A percentile compares a stretch with the other conserved stretches of the same genome.
Conservation (phyloP, 2,329 filamentous ascomycete species). For the Penicillium griseofulvum region DNA sequence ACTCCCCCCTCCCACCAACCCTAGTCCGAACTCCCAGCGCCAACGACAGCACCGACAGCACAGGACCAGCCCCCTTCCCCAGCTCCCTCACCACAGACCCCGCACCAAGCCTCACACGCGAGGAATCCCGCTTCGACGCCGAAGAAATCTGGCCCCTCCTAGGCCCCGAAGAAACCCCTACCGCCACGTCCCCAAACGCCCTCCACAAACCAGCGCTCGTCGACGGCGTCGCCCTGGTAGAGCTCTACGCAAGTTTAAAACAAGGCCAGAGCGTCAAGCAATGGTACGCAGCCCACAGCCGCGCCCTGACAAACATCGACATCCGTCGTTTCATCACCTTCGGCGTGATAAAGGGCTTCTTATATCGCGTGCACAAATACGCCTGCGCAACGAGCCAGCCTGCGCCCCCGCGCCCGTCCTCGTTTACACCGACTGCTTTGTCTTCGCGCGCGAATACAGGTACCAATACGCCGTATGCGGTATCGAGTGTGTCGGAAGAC, state of each 20-base stretch:
- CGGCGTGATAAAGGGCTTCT: slow-evolving; percentile 88
- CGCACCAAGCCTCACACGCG: slow-evolving; percentile 18
- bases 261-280: slow-evolving; percentile 82
- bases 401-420: slow-evolving; percentile 26
- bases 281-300: slow-evolving; percentile 76
- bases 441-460: slow-evolving; percentile 34
- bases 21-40: slow-evolving; percentile 14
- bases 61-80: slow-evolving; percentile 11
- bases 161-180: slow-evolving; percentile 24
- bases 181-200: slow-evolving; percentile 4
- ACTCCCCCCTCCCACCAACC: slow-evolving; percentile 16
- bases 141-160: slow-evolving; percentile 47
- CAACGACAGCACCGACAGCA: slow-evolving; percentile 15
- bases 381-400: slow-evolving; percentile 56
- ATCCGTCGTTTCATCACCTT: slow-evolving; percentile 91
- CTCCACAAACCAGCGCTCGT: slow-evolving; percentile 25
- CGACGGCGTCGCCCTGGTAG: slow-evolving; percentile 59
- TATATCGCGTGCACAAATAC: slow-evolving; percentile 92
- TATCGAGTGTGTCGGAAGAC: slow-evolving; percentile 23
- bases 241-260: slow-evolving; percentile 80
- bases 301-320: slow-evolving; percentile 73
- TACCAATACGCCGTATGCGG: slow-evolving; percentile 30
- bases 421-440: slow-evolving; percentile 22
- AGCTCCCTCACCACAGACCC: slow-evolving; percentile 22
- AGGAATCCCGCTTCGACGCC: slow-evolving; percentile 26